phyloP scores from a whole-genome alignment of 2,329 filamentous ascomycete genomes.

The Fusarium miscanthi region DNA sequence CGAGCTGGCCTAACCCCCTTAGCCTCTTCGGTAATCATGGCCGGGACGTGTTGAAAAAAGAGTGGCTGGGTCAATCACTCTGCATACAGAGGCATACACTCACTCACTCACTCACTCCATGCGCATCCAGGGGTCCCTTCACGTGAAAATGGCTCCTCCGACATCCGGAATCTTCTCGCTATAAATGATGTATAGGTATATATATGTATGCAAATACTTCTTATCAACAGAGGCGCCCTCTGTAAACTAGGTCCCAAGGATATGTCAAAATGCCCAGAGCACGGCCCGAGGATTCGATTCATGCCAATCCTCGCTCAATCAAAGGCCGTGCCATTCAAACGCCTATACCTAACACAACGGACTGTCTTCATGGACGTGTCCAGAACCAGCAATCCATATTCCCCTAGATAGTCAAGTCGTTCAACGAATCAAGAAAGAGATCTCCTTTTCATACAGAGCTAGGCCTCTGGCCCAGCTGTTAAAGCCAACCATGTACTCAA shows the following conservation, averaged over 20 bases:
- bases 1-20: constrained; percentile 25
- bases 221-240: constrained; percentile 16
- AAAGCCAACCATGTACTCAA: constrained; percentile 1
- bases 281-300: constrained; percentile 39
- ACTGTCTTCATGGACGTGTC: constrained; percentile 39
- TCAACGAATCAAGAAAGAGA: constrained; percentile 42
- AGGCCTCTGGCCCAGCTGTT: constrained; percentile 11
- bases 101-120: not conserved
- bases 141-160: constrained; percentile 31
- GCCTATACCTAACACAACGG: constrained; percentile 44
- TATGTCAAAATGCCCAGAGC: constrained; percentile 24
- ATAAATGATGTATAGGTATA: not conserved
- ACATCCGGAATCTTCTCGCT: not conserved
- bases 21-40: constrained; percentile 35
- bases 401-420: constrained; percentile 45
- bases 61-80: constrained; percentile 32
- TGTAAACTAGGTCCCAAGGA: not conserved
- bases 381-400: constrained; percentile 41
- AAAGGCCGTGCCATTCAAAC: constrained; percentile 38
- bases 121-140: constrained; percentile 25
- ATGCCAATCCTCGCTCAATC: constrained; percentile 38
- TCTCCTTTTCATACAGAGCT: constrained; percentile 22
- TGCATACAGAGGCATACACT: not conserved
- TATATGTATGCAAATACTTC: constrained; percentile 20
- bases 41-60: constrained; percentile 31